Percentiles rank a stretch among this genome's conserved stretches.
These are phyloP conservation scores for Vanderwaltozyma tropicalis DNA, from an alignment of 805 yeast genomes.

Conservation along the genomic window DNA sequence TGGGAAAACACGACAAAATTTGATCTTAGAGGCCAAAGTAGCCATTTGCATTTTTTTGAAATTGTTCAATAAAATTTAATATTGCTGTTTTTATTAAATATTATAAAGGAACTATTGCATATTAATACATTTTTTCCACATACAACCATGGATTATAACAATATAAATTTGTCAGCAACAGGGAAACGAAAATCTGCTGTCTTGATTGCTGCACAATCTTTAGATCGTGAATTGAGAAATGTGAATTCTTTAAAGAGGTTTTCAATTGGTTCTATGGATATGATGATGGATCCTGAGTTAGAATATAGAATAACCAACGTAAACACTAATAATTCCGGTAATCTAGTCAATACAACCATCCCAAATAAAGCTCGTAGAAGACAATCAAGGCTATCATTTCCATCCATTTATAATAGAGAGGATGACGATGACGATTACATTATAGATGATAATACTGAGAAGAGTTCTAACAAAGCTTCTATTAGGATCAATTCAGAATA, in stretches of 20 bases:
- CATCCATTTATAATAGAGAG: neutral
- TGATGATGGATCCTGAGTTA: conserved; percentile 59
- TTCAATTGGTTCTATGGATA: conserved; percentile 49
- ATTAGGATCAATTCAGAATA: too few relatives aligned
- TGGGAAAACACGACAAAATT: too few relatives aligned
- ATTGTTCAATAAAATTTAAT: too few relatives aligned
- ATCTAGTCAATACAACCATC: neutral
- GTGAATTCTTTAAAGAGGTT: conserved; percentile 65
- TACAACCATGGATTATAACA: neutral
- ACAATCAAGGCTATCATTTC: neutral
- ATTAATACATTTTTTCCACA: too few relatives aligned
- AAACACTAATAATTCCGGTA: neutral
- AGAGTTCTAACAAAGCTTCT: too few relatives aligned
- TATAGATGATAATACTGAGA: too few relatives aligned
- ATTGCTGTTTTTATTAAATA: too few relatives aligned
- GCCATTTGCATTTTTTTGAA: too few relatives aligned
- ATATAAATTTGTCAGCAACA: too few relatives aligned
- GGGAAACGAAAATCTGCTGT: conserved; percentile 36
- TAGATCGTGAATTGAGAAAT: conserved; percentile 63
- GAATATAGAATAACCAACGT: conserved; percentile 28
- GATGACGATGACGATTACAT: too few relatives aligned
- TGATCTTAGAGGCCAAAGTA: too few relatives aligned
- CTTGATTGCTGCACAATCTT: conserved; percentile 60
- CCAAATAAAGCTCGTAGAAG: neutral
- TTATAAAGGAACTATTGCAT: too few relatives aligned